Evolutionary conservation across 257 asterid species (phyloP).

Genomic region (Gentiana macrophylla): DNA sequence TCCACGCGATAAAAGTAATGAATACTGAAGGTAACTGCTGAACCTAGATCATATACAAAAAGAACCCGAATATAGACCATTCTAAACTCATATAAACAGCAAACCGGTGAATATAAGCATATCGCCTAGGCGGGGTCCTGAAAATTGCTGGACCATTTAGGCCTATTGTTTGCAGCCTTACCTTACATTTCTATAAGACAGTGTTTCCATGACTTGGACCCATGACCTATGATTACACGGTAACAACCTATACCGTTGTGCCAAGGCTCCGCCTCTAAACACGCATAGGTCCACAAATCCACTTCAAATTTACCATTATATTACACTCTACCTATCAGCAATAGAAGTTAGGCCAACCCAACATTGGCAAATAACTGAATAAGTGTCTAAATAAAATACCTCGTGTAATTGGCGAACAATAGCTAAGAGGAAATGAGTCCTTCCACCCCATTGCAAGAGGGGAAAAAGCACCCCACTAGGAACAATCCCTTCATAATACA

Average conservation of each 20-base stretch:
- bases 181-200: no score
- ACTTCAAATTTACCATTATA: neutral
- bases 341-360: neutral
- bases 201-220: no score
- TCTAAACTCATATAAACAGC: neutral
- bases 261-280: no score
- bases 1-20: constrained; percentile 78
- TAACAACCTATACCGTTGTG: no score
- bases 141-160: no score
- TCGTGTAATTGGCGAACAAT: constrained; percentile 43
- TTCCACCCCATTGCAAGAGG: constrained; percentile 97
- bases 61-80: neutral
- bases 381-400: constrained; percentile 25
- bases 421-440: constrained; percentile 80
- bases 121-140: no score
- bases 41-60: constrained; percentile 30
- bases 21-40: constrained; percentile 66
- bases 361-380: neutral
- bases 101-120: no score
- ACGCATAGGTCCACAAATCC: neutral
- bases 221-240: no score
- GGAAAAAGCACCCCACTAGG: constrained; percentile 82
- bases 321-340: neutral
- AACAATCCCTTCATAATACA: constrained; percentile 56
- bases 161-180: no score